Conservation (phyloP, 768 basidiomycete species). For the Naganishia onofrii region DNA sequence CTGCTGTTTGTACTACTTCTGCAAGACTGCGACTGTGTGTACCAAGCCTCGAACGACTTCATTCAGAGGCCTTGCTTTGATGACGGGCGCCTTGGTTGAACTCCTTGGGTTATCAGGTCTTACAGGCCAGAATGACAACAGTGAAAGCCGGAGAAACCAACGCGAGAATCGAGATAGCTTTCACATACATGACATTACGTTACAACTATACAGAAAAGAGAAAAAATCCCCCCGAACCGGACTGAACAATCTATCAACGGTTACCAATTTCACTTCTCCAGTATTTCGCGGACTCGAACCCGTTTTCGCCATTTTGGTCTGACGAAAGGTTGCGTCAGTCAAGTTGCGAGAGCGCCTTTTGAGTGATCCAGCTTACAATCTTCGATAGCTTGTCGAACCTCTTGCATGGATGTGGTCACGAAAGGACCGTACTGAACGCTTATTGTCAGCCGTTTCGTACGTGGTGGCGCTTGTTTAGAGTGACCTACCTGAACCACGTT, state of each 20-base stretch:
- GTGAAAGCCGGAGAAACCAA: too few species aligned
- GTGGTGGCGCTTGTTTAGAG: background rate
- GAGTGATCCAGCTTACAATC: conserved; percentile 62
- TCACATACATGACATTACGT: background rate
- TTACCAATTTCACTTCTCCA: conserved; percentile 79
- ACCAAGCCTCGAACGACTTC: too few species aligned
- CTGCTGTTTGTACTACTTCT: too few species aligned
- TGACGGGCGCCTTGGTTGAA: too few species aligned
- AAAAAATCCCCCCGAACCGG: background rate
- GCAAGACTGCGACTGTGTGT: too few species aligned
- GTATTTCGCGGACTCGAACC: conserved; percentile 81
- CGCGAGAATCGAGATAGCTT: too few species aligned
- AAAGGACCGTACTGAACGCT: conserved; percentile 43
- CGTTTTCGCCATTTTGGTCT: conserved; percentile 75
- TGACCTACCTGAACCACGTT: conserved; percentile 64
- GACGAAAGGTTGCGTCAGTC: conserved; percentile 21
- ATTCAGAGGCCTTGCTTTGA: too few species aligned
- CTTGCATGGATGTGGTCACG: conserved; percentile 76
- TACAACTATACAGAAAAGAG: background rate
- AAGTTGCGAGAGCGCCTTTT: conserved; percentile 7
- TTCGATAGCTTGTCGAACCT: conserved; percentile 73
- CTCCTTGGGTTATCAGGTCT: too few species aligned
- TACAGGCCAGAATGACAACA: too few species aligned
- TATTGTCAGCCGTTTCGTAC: background rate
- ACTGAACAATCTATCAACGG: conserved; percentile 29